Base-by-base conservation (phyloP, 108 stramenopile species). In the Skeletonema tropicum region DNA sequence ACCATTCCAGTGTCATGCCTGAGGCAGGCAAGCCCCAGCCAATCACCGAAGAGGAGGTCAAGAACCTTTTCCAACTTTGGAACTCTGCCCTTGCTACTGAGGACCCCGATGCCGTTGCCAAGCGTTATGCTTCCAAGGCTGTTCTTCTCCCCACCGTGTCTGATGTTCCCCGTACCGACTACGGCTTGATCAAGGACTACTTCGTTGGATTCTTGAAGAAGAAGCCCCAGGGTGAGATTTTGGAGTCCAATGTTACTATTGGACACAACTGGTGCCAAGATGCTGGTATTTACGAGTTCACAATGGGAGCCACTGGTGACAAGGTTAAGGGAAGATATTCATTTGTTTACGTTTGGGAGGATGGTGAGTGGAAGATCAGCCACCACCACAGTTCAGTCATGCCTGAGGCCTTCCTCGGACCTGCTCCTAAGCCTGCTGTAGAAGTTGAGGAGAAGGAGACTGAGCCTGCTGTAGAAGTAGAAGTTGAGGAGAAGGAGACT, bases 321-420 rank as follows among this genome's bases (percentile, higher is more conserved):
- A 83, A 80, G 75, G 84, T 87, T 52, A 79, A 77, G 65, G 87
- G 74, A 29, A 85, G 89, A 26, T 90, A 87, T 58, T 66, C 80
- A 25, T 89, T 85, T 59, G 76, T 87, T 15, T 89, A 89, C 59
- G 75, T 83, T 25, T 86, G 73, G 39, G 87, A 90, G 66, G 83
- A 87, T 73, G 87, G 85, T 1, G 66, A 87, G 60, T 90, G 89
- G 89, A 89, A 86, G 83, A 89, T 89, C 70, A 68, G 78, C 48
- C 90, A 90, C 63, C 90, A 90, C 65, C 90, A 90, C 55, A 85
- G 83, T 32, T 85, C 84, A 23, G 76, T 79, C 66, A 88, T 90
- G 87, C 90, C 90, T 10, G 90, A 90, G 64, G 74, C 68, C 14
- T 61, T 61, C 60, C 60, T 61, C 32, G 60, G 60, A 32, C 36